Conservation (phyloP, 2,329 filamentous ascomycete genomes). For the Sordariomycetes sp. region DNA sequence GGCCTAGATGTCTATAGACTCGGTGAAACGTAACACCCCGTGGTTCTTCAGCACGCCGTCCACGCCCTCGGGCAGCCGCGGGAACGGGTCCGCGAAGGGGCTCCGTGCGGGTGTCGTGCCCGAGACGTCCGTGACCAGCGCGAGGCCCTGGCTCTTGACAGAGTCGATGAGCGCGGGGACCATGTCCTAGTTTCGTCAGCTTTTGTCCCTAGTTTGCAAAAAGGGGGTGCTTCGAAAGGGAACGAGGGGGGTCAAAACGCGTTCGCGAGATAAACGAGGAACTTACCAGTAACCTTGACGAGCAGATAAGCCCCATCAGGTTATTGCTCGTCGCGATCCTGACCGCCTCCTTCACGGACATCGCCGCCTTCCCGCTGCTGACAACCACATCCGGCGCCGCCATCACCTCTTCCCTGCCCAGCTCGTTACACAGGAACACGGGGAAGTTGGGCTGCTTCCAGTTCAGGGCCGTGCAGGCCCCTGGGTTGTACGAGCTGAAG, state of each 20-base stretch:
- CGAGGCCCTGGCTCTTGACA: slow-evolving; percentile 88
- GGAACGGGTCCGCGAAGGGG: slow-evolving; percentile 30
- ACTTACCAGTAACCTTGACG: slow-evolving; percentile 72
- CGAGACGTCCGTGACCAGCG: slow-evolving; percentile 81
- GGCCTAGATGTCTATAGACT: slow-evolving; percentile 65
- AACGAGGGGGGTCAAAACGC: neutral
- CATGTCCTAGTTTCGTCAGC: slow-evolving; percentile 56
- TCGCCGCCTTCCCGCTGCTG: slow-evolving; percentile 59
- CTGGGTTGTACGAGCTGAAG: slow-evolving; percentile 86
- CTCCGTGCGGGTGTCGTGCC: slow-evolving; percentile 27
- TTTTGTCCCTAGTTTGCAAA: neutral
- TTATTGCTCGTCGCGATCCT: slow-evolving; percentile 92
- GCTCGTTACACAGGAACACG: slow-evolving; percentile 87
- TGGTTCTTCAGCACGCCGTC: slow-evolving; percentile 80
- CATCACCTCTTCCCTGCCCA: slow-evolving; percentile 51
- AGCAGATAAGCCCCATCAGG: slow-evolving; percentile 94
- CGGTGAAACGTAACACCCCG: slow-evolving; percentile 85
- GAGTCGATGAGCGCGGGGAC: slow-evolving; percentile 86
- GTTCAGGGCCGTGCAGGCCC: slow-evolving; percentile 86
- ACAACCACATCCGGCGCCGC: slow-evolving; percentile 23
- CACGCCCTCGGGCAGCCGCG: slow-evolving; percentile 64
- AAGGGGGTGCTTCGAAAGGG: neutral
- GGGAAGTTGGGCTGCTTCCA: slow-evolving; percentile 99
- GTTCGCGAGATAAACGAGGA: neutral
- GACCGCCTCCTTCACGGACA: slow-evolving; percentile 90